Evolutionary conservation across 495 filamentous ascomycete genomes (phyloP), one percentile per base, ranked within the genome.

Genomic region (Hamigera avellanea): DNA sequence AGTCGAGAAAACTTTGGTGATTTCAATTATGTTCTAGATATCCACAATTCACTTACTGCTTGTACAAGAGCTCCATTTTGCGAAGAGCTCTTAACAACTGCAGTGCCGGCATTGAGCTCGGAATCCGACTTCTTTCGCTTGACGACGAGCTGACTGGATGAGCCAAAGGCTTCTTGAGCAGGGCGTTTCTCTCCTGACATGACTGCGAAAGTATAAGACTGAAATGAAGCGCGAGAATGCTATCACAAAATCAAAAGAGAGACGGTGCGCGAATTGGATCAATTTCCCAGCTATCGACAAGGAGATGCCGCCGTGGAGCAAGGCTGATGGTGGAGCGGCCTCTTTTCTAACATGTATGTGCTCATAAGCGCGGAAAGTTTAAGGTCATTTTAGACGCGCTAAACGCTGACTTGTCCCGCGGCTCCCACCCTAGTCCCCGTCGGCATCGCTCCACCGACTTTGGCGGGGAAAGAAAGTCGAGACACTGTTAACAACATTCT

Each of bases 121-220:
- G 59, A 66, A 39, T 78, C 71, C 28, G 76, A 75, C 53, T 73
- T 91, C 55, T 88, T 88, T 53, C 89, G 70, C 61, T 95, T 96
- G 42, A 95, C 81, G 21, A 93, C 76, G 35, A 87, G 65, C 55
- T 93, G 84, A 38, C 39, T 59, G 3, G 77, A 76, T n/a, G 75
- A 71, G 42, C 78, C 78, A 46, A 89, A 86, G 29, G 79, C 78
- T 38, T 80, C 76, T 26, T 81, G 75, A 14, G 86, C 86, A 28
- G 86, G 84, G 41, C 93, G 74, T 61, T 96, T 95, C 63, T 91
- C 86, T 45, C 80, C 68, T 14, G 87, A 83, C 88, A 93, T 95
- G 5, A 40, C 68, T 40, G 23, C 12, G 26, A 28, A 13, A 26
- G 32, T 6, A 30, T 6, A n/a, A 6, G 5, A 12, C 14, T 15